These are phyloP conservation scores for Platanthera guangdongensis DNA, from an alignment of 106 monocot genomes.

Conservation along the genomic window DNA sequence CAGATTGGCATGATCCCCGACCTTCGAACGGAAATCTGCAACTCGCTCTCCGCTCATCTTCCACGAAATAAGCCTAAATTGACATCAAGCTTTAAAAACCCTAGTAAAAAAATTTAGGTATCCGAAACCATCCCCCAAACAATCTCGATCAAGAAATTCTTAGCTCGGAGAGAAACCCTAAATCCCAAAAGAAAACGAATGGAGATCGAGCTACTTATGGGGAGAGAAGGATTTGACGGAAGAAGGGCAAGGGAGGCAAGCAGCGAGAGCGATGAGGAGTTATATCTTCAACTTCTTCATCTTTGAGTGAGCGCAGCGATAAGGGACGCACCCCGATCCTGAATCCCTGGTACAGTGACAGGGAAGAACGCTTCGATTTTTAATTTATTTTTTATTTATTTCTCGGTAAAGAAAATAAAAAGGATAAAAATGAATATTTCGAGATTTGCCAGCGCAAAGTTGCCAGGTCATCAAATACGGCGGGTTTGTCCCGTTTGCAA, in stretches of 20 bases:
- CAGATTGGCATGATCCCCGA: conserved; percentile 7
- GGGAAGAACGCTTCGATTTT: neutral
- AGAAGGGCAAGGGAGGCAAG: neutral
- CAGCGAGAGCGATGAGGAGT: neutral
- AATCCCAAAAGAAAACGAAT: neutral
- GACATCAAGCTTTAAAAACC: neutral
- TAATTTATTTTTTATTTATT: too few species aligned
- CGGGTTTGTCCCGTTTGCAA: conserved; percentile 1
- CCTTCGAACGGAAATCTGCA: conserved; percentile 28
- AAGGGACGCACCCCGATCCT: neutral
- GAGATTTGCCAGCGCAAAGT: neutral
- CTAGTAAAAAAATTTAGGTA: neutral
- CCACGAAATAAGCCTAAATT: neutral
- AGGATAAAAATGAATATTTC: too few species aligned
- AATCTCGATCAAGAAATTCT: neutral
- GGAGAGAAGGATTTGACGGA: neutral
- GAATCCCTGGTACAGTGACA: neutral
- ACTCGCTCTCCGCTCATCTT: conserved; percentile 9
- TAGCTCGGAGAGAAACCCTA: conserved; percentile 1
- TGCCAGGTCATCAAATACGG: neutral
- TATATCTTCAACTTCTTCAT: neutral
- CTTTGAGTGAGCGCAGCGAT: neutral
- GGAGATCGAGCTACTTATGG: conserved; percentile 6
- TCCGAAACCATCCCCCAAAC: too few species aligned
- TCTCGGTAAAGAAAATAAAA: too few species aligned